These are phyloP conservation scores for Dalbergia oliveri DNA, from an alignment of 306 rosid species.

Conservation along the genomic window DNA sequence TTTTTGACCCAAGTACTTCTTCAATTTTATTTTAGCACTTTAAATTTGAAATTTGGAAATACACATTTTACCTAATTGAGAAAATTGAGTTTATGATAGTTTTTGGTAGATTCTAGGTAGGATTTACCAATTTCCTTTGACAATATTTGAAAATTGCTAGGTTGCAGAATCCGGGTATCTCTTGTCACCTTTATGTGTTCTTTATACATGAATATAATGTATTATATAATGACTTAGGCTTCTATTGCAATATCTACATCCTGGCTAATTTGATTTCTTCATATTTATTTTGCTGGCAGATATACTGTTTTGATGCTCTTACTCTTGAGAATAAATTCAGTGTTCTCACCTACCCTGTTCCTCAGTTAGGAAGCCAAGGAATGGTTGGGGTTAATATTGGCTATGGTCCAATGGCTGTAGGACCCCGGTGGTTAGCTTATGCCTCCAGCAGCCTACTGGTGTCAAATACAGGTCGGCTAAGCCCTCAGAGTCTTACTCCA, in stretches of 20 bases:
- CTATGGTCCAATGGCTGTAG: constrained; percentile 97
- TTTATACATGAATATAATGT: constrained; percentile 31
- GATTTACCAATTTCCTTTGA: constrained; percentile 41
- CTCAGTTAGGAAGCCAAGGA: constrained; percentile 94
- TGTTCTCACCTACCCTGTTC: constrained; percentile 94
- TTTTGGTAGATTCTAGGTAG: constrained; percentile 22
- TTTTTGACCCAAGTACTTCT: constrained; percentile 36
- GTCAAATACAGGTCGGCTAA: constrained; percentile 75
- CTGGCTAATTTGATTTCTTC: constrained; percentile 19
- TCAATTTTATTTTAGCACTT: constrained; percentile 33
- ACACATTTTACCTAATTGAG: constrained; percentile 31
- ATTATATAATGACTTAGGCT: constrained; percentile 19
- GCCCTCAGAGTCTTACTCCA: constrained; percentile 94
- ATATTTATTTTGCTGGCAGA: constrained; percentile 62
- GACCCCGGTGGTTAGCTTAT: constrained; percentile 96
- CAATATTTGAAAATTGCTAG: constrained; percentile 30
- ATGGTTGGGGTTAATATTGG: constrained; percentile 84
- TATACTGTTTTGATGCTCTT: constrained; percentile 95
- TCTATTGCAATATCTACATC: constrained; percentile 37
- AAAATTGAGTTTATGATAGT: constrained; percentile 33
- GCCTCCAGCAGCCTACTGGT: constrained; percentile 81
- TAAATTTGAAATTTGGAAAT: constrained; percentile 30
- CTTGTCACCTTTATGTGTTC: constrained; percentile 28
- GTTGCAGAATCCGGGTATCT: constrained; percentile 27
- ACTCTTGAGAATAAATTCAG: constrained; percentile 95